Conservation (phyloP, 2,329 filamentous ascomycete species). For the Trichoderma sp. region DNA sequence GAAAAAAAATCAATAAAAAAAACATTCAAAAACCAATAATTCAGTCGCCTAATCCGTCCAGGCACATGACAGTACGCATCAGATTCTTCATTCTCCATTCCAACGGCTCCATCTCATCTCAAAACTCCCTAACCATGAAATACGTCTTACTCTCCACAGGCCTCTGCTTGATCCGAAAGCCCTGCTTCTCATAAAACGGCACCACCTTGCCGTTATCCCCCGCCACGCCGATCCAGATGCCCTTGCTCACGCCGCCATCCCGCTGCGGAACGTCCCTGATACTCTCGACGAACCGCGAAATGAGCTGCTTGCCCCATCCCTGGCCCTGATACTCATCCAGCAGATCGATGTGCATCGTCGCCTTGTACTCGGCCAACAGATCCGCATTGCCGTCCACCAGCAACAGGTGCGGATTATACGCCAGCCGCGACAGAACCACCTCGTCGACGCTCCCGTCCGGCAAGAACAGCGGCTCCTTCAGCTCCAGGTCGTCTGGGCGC, state of each 20-base stretch:
- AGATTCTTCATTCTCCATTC: not conserved
- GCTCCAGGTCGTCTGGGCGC: constrained; percentile 32
- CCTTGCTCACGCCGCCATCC: constrained; percentile 31
- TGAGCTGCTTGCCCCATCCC: constrained; percentile 49
- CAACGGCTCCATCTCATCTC: not conserved
- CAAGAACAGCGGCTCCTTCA: constrained; percentile 37
- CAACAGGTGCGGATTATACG: constrained; percentile 45
- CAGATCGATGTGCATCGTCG: constrained; percentile 54
- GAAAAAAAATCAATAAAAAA: not conserved
- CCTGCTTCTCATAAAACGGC: constrained; percentile 50
- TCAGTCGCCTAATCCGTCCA: not conserved
- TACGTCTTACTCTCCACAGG: constrained; percentile 41
- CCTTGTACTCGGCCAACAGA: constrained; percentile 40
- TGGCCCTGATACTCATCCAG: constrained; percentile 44
- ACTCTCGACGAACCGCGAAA: constrained; percentile 45
- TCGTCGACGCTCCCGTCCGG: constrained; percentile 32
- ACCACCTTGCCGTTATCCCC: constrained; percentile 52
- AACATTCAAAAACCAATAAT: not conserved
- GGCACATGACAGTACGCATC: not conserved
- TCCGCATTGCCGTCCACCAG: constrained; percentile 42
- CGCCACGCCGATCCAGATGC: constrained; percentile 48
- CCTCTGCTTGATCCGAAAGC: constrained; percentile 44
- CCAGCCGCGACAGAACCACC: constrained; percentile 43
- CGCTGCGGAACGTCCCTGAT: constrained; percentile 33
- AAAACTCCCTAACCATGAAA: constrained; percentile 46